A percentile compares a stretch with the other conserved stretches of the same genome.
These are phyloP conservation scores for Thelephora terrestris DNA, from an alignment of 1,284 basidiomycete species.

Conservation along the genomic window DNA sequence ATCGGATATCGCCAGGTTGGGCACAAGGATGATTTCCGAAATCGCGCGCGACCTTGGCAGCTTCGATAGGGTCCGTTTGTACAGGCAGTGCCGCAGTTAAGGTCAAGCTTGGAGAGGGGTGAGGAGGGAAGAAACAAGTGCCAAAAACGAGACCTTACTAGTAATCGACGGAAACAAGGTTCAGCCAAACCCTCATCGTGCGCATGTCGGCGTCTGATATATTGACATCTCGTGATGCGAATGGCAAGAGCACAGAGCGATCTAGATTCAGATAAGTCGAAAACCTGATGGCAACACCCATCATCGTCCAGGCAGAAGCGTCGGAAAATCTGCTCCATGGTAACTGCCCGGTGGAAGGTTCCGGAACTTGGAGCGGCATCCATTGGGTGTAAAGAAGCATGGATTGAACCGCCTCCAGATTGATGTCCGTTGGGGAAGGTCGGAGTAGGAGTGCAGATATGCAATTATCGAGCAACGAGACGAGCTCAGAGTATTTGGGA, in stretches of 20 bases:
- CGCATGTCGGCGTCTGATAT: constrained; percentile 2
- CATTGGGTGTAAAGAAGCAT: constrained; percentile 2
- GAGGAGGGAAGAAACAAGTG: background rate
- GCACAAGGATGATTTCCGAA: background rate
- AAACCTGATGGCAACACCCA: constrained; percentile 1
- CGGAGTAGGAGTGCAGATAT: background rate
- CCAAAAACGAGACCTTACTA: background rate
- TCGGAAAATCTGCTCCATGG: background rate
- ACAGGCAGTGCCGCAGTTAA: constrained; percentile 1
- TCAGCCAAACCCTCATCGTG: constrained; percentile 2
- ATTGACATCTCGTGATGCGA: background rate
- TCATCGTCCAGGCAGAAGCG: constrained; percentile 1
- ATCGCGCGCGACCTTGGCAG: background rate
- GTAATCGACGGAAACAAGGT: constrained; percentile 3
- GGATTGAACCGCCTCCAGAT: constrained; percentile 1
- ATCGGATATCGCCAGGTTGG: background rate
- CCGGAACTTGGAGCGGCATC: constrained; percentile 1
- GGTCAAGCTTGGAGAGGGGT: background rate
- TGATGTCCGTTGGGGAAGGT: background rate
- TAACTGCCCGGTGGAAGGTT: background rate
- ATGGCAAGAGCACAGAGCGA: background rate
- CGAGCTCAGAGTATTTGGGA: background rate
- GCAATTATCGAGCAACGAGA: constrained; percentile 1
- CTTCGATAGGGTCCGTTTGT: background rate
- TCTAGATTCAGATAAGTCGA: constrained; percentile 1